Conservation (phyloP, 805 yeast genomes). For the Lachancea nothofagi region DNA sequence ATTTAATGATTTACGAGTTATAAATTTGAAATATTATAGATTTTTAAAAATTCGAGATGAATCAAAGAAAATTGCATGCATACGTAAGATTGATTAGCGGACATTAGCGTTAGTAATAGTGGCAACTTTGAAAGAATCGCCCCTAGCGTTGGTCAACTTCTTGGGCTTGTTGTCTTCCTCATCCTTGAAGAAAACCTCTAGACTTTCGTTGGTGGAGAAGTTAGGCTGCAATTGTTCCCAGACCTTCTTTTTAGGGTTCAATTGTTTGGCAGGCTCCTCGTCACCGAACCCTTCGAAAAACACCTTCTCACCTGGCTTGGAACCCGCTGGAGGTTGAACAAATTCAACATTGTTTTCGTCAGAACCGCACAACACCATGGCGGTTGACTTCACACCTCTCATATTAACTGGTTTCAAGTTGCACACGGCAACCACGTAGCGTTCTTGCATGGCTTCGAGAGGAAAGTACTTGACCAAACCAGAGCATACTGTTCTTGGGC, state of each 20-base stretch:
- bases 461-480: conserved; percentile 89
- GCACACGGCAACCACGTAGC: conserved; percentile 86
- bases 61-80: conserved; percentile 1
- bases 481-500: conserved; percentile 97
- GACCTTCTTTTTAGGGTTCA: conserved; percentile 96
- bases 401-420: conserved; percentile 95
- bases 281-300: conserved; percentile 84
- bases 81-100: conserved; percentile 40
- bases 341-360: conserved; percentile 74
- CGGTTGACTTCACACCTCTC: conserved; percentile 95
- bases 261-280: conserved; percentile 81
- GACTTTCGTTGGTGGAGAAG: conserved; percentile 71
- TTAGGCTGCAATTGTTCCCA: conserved; percentile 95
- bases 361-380: conserved; percentile 96
- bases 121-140: conserved; percentile 69
- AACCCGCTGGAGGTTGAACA: conserved; percentile 88
- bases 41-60: background rate
- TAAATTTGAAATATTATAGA: conserved; percentile 1
- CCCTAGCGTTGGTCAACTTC: conserved; percentile 72
- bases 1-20: conserved; percentile 6
- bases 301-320: conserved; percentile 93
- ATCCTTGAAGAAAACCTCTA: conserved; percentile 74
- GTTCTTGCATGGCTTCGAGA: conserved; percentile 91
- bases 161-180: conserved; percentile 49
- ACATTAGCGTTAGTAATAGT: conserved; percentile 74